Evolutionary conservation across 2,329 filamentous ascomycete species (phyloP), one percentile per base, ranked within the genome.

Genomic region (Ciborinia camelliae): DNA sequence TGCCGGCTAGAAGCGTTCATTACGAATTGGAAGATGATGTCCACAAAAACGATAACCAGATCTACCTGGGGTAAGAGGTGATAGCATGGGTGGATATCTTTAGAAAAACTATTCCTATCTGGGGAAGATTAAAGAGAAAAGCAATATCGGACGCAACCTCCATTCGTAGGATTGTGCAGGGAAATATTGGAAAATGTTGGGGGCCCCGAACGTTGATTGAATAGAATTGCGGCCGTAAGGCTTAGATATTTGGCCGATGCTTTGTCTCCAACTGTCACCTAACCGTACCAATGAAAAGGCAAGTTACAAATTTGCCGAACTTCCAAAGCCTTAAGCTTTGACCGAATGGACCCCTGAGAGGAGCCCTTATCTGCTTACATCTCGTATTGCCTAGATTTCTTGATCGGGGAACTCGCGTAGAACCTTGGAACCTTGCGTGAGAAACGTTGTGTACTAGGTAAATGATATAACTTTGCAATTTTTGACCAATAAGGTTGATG

Each of bases 271-370:
- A n/a, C n/a, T 57, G 20, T 41, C 45, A 26, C 20, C 20, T 39
- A 58, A 63, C 15, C 23, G 7, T 32, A 15, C 52, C 32, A 63
- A 54, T 62, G n/a, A 45, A 54, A 2, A 39, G 47, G 12, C n/a
- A n/a, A n/a, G n/a, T n/a, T 35, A 39, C 26, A 23, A 15, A 51
- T 20, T 35, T 50, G 20, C 15, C 59, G 26, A 45, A 26, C n/a
- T 32, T 41, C 55, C n/a, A 50, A 15, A 59, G 52, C 62, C 53
- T 51, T 63, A 58, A 45, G 52, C 62, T 51, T 61, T 58, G 52
- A 39, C 30, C 20, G 45, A 26, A 41, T 39, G 3, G 26, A 63
- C 6, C 61, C 51, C 50, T 55, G 50, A n/a, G 32, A 28, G 41
- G 12, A 1, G 0, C 30, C 45, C 41, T 48, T 58, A 26, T 32